Percentiles rank a stretch among this genome's conserved stretches.
phyloP scores from a whole-genome alignment of 345 rosid species.

The Firmiana major region DNA sequence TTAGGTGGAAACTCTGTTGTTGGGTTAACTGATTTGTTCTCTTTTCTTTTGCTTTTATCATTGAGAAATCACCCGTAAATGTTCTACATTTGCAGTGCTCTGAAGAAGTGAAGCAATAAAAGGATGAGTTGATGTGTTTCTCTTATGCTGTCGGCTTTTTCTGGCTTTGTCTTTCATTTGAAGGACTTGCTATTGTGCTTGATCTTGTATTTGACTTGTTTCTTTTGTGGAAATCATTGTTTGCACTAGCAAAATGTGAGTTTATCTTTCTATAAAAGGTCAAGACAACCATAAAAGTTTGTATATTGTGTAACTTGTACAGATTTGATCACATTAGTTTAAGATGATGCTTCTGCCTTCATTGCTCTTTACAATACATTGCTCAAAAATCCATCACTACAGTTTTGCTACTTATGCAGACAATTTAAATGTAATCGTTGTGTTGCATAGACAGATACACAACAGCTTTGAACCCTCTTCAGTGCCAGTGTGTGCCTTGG shows the following conservation, averaged over 20 bases:
- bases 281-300: neutral
- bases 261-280: neutral
- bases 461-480: neutral
- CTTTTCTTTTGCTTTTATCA: neutral
- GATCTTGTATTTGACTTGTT: constrained; percentile 26
- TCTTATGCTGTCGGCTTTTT: constrained; percentile 14
- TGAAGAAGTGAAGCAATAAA: constrained; percentile 49
- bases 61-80: constrained; percentile 12
- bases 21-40: neutral
- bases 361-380: neutral
- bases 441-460: no score
- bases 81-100: constrained; percentile 49
- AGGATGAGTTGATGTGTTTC: constrained; percentile 12
- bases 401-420: neutral
- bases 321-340: neutral
- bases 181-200: constrained; percentile 19
- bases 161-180: constrained; percentile 15
- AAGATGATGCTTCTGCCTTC: neutral
- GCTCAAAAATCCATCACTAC: no score
- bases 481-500: neutral
- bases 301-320: neutral
- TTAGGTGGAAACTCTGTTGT: neutral
- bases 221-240: constrained; percentile 12
- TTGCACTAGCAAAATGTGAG: constrained; percentile 6
- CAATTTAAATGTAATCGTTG: no score